These are phyloP conservation scores for Mucuna pruriens DNA, from an alignment of 306 rosid species.

Conservation along the genomic window DNA sequence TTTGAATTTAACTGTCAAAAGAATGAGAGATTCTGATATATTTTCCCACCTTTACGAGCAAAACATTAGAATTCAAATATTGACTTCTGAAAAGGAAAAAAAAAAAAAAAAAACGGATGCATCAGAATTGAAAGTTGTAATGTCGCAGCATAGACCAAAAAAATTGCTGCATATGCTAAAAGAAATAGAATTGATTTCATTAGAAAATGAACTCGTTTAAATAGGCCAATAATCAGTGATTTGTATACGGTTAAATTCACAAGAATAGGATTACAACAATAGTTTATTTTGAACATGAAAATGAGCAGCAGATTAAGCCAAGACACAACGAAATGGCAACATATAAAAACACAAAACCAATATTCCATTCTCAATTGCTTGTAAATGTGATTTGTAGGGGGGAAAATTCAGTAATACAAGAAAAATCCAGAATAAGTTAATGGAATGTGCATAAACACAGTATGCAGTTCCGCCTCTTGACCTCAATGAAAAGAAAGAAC, in stretches of 20 bases:
- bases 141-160: not conserved
- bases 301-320: slow-evolving; percentile 12
- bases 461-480: slow-evolving; percentile 26
- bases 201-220: not conserved
- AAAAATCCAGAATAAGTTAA: slow-evolving; percentile 28
- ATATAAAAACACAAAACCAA: slow-evolving; percentile 8
- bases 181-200: not conserved
- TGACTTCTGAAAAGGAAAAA: not conserved
- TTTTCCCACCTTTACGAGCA: not conserved
- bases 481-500: not conserved
- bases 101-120: not conserved
- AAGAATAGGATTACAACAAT: not conserved
- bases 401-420: slow-evolving; percentile 31
- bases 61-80: not conserved
- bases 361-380: slow-evolving; percentile 36
- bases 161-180: not conserved
- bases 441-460: not conserved
- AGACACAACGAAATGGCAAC: not conserved
- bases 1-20: not conserved
- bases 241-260: not conserved
- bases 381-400: slow-evolving; percentile 1
- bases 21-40: not conserved
- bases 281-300: slow-evolving; percentile 9
- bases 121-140: not conserved
- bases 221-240: not conserved